phyloP scores from a whole-genome alignment of 371 early-diverging fungal species.

The Coemansia sp. region DNA sequence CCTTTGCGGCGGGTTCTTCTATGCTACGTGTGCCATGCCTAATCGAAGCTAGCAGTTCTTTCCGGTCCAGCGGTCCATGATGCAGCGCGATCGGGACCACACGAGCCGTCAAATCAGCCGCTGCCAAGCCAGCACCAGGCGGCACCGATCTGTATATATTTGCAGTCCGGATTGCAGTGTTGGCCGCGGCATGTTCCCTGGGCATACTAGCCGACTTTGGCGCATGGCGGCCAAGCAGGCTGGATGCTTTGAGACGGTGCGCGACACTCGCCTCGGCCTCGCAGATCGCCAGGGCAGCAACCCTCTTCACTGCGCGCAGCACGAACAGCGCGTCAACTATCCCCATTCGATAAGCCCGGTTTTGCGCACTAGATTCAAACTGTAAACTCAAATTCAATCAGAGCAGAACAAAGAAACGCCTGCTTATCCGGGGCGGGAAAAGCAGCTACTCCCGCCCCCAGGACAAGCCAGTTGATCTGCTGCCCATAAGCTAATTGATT shows the following conservation, averaged over 20 bases:
- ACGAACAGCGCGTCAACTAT: constrained; percentile 35
- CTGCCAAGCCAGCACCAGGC: background rate
- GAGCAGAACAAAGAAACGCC: background rate
- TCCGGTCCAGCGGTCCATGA: constrained; percentile 26
- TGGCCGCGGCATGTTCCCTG: background rate
- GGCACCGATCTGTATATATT: background rate
- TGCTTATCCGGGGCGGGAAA: background rate
- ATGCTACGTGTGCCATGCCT: background rate
- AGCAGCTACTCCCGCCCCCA: no score
- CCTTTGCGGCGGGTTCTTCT: background rate
- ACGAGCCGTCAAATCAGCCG: background rate
- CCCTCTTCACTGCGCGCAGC: constrained; percentile 28
- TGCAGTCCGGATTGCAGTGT: background rate
- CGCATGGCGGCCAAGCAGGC: constrained; percentile 11
- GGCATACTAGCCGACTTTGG: background rate
- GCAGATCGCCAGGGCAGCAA: constrained; percentile 29
- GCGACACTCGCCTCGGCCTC: constrained; percentile 15
- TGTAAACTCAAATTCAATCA: constrained; percentile 2
- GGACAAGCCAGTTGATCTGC: no score
- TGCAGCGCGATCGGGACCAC: constrained; percentile 19
- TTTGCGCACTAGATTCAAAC: background rate
- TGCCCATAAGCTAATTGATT: background rate
- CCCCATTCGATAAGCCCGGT: constrained; percentile 16
- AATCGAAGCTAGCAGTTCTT: constrained; percentile 9
- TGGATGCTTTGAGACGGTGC: constrained; percentile 30